phyloP scores from a whole-genome alignment of 2,329 filamentous ascomycete genomes.

The Hypoxylon sp. region DNA sequence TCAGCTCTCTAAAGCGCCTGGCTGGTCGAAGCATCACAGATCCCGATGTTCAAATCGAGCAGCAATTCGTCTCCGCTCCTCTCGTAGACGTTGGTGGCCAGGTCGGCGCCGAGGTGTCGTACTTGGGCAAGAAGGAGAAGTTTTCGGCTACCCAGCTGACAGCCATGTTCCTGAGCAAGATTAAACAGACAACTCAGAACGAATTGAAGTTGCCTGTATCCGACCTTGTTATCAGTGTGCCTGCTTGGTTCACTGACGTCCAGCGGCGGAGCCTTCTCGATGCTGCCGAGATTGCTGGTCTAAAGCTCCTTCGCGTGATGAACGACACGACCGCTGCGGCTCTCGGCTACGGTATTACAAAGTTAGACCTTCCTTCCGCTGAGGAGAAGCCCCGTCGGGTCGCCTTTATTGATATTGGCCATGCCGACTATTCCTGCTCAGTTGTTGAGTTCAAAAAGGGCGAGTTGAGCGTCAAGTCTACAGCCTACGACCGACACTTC shows the following conservation, averaged over 20 bases:
- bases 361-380: constrained; percentile 84
- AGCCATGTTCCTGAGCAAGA: constrained; percentile 95
- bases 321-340: constrained; percentile 98
- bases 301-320: constrained; percentile 93
- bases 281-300: constrained; percentile 90
- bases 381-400: constrained; percentile 95
- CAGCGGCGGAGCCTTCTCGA: constrained; percentile 92
- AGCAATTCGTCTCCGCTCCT: constrained; percentile 86
- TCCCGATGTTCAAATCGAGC: constrained; percentile 92
- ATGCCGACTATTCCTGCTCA: constrained; percentile 95
- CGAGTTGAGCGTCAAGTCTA: constrained; percentile 92
- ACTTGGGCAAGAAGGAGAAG: constrained; percentile 93
- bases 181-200: constrained; percentile 85
- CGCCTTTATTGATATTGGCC: constrained; percentile 92
- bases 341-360: constrained; percentile 97
- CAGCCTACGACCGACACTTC: constrained; percentile 93
- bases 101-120: constrained; percentile 92
- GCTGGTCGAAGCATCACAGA: constrained; percentile 88
- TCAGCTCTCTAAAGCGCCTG: constrained; percentile 91
- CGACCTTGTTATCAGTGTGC: constrained; percentile 93
- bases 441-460: constrained; percentile 98
- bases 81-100: constrained; percentile 93
- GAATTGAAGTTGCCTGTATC: constrained; percentile 93
- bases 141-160: constrained; percentile 95
- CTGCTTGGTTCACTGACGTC: constrained; percentile 95